phyloP scores from a whole-genome alignment of 2,329 filamentous ascomycete species.

The Zymoseptoria ardabiliae region DNA sequence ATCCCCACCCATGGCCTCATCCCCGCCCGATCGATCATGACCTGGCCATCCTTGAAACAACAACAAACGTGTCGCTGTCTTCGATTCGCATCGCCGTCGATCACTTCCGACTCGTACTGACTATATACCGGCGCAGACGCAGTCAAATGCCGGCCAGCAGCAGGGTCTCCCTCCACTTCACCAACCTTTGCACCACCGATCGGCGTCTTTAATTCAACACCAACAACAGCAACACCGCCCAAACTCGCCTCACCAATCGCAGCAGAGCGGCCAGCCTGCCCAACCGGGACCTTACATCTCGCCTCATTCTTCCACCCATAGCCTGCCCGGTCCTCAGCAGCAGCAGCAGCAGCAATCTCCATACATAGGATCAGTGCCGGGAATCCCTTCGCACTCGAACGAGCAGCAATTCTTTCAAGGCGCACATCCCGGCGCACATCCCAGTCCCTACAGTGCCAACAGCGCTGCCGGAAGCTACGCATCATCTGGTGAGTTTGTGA shows the following conservation, averaged over 20 bases:
- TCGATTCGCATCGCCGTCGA: slow-evolving; percentile 1
- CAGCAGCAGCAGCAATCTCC: slow-evolving; percentile 43
- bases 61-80: slow-evolving; percentile 10
- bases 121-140: slow-evolving; percentile 19
- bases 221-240: slow-evolving; percentile 45
- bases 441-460: slow-evolving; percentile 75
- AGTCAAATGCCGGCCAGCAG: slow-evolving; percentile 35
- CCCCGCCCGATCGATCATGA: slow-evolving; percentile 7
- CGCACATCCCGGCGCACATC: slow-evolving; percentile 52
- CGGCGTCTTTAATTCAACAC: slow-evolving; percentile 62
- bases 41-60: slow-evolving; percentile 9
- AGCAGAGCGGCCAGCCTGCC: slow-evolving; percentile 52
- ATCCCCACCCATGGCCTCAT: slow-evolving; percentile 10
- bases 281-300: slow-evolving; percentile 56
- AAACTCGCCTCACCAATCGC: slow-evolving; percentile 55
- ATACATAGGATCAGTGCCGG: slow-evolving; percentile 63
- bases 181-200: slow-evolving; percentile 61
- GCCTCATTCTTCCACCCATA: slow-evolving; percentile 56
- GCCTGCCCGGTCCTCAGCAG: slow-evolving; percentile 32
- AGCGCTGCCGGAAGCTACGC: slow-evolving; percentile 78
- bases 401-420: slow-evolving; percentile 61
- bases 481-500: slow-evolving; percentile 65
- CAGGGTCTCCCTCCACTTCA: slow-evolving; percentile 60
- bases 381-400: slow-evolving; percentile 52
- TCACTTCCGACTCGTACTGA: slow-evolving; percentile 17